Percentiles rank a stretch among this genome's conserved stretches.
These are phyloP conservation scores for Sugiyamaella qingdaonensis DNA, from an alignment of 805 yeast genomes.

Conservation along the genomic window DNA sequence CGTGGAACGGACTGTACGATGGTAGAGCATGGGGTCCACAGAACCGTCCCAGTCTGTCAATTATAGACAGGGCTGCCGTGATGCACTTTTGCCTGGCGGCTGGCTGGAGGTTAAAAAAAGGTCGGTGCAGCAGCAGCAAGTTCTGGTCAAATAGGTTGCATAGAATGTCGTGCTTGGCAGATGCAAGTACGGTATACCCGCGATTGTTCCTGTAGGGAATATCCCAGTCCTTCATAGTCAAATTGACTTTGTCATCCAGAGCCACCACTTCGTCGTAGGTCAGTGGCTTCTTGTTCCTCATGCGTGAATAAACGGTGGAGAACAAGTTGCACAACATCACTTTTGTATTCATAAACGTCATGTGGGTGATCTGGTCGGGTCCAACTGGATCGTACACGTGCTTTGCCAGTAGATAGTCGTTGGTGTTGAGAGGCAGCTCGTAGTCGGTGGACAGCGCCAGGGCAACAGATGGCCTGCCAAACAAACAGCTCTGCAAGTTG, in stretches of 20 bases:
- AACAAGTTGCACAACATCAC: conserved; percentile 5
- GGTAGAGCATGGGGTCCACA: not conserved
- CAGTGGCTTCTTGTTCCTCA: conserved; percentile 4
- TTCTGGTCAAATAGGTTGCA: conserved; percentile 11
- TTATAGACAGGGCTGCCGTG: conserved; percentile 1
- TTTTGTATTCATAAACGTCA: conserved; percentile 12
- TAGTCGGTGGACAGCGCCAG: not conserved
- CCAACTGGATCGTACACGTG: not conserved
- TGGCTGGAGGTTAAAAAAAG: conserved; percentile 7
- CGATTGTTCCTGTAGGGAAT: conserved; percentile 2
- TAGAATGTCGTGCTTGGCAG: conserved; percentile 10
- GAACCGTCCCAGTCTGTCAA: not conserved
- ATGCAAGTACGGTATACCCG: not conserved
- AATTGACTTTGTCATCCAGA: conserved; percentile 1
- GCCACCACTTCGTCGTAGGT: conserved; percentile 11
- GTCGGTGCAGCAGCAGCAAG: conserved; percentile 11
- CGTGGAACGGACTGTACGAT: conserved; percentile 1
- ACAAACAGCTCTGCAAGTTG: conserved; percentile 12
- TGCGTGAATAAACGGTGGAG: conserved; percentile 4
- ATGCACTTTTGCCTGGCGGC: conserved; percentile 9
- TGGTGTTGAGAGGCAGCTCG: conserved; percentile 7
- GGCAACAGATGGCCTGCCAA: conserved; percentile 14
- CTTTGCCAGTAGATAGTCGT: conserved; percentile 6
- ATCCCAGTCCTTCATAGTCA: conserved; percentile 5
- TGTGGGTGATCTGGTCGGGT: conserved; percentile 2